Percentiles rank a stretch among this genome's conserved stretches.
Conservation (phyloP, 169 alveolate genomes). For the Plasmodium coatneyi region DNA sequence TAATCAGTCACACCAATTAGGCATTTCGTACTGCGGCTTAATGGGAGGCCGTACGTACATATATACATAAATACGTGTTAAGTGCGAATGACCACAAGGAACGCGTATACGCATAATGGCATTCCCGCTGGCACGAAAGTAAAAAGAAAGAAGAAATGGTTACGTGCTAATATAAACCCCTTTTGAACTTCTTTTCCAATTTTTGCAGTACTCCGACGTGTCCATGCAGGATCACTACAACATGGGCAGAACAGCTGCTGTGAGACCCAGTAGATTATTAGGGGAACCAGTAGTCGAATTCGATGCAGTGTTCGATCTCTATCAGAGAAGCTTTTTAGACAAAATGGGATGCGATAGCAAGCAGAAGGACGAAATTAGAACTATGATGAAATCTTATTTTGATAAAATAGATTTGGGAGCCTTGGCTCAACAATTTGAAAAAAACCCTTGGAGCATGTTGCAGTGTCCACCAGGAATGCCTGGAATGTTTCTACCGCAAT, state of each 20-base stretch:
- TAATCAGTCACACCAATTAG: not conserved
- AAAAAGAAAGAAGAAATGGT: not conserved
- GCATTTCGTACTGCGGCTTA: not conserved
- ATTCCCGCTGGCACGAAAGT: not conserved
- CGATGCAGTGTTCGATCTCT: conserved; percentile 11
- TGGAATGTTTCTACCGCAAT: too few relatives aligned
- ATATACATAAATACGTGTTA: not conserved
- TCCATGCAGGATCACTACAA: not conserved
- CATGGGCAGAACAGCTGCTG: not conserved
- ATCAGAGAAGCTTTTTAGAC: conserved; percentile 9
- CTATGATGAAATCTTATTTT: conserved; percentile 18
- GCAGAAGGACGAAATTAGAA: conserved; percentile 7
- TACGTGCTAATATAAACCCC: not conserved
- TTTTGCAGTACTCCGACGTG: not conserved
- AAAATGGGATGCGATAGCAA: conserved; percentile 30
- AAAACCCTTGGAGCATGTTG: not conserved
- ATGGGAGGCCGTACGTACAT: not conserved
- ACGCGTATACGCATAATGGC: not conserved
- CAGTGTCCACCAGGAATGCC: not conserved
- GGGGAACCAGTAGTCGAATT: conserved; percentile 9
- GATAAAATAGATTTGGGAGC: conserved; percentile 21
- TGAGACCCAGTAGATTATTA: not conserved
- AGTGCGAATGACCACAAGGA: not conserved
- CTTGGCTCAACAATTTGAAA: conserved; percentile 1
- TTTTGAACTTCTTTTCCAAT: not conserved